A percentile compares a stretch with the other conserved stretches of the same genome.
Conservation (phyloP, 116 monocot species). For the Papilionanthe hybrid region DNA sequence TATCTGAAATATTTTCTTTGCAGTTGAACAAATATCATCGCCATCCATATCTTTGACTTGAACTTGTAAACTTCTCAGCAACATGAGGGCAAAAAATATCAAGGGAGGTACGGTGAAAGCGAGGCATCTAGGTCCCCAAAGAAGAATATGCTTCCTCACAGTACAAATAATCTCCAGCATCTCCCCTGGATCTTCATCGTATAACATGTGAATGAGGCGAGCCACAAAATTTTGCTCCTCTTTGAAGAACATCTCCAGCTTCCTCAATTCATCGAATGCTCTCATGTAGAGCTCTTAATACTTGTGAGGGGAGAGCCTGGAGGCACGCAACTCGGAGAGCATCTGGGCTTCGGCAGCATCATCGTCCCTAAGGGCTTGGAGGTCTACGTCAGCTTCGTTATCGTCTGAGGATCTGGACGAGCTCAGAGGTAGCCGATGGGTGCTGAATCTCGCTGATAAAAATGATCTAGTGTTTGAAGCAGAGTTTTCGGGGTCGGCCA, state of each 20-base stretch:
- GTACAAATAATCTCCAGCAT: conserved; percentile 92
- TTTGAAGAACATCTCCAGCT: conserved; percentile 93
- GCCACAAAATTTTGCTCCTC: no score
- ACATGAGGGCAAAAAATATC: conserved; percentile 79
- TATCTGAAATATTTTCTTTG: conserved; percentile 92
- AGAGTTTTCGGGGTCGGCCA: conserved; percentile 8
- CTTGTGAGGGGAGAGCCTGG: conserved; percentile 94
- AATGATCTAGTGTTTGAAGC: conserved; percentile 74
- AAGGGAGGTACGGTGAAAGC: conserved; percentile 86
- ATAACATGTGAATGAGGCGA: no score
- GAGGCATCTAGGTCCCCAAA: conserved; percentile 80
- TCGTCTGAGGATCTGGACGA: no score
- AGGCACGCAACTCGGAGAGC: conserved; percentile 97
- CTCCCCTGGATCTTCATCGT: no score
- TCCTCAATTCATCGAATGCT: conserved; percentile 94
- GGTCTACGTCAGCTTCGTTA: no score
- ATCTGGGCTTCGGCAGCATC: conserved; percentile 95
- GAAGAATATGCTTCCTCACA: conserved; percentile 87
- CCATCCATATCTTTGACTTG: conserved; percentile 69
- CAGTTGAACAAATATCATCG: conserved; percentile 64
- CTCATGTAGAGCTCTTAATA: conserved; percentile 98
- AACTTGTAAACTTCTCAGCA: conserved; percentile 74
- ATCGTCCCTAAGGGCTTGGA: no score
- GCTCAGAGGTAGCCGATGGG: no score
- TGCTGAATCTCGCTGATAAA: conserved; percentile 87